A percentile compares a stretch with the other conserved stretches of the same genome.
phyloP scores from a whole-genome alignment of 305 asterid genomes.

The Solanum hybrid region DNA sequence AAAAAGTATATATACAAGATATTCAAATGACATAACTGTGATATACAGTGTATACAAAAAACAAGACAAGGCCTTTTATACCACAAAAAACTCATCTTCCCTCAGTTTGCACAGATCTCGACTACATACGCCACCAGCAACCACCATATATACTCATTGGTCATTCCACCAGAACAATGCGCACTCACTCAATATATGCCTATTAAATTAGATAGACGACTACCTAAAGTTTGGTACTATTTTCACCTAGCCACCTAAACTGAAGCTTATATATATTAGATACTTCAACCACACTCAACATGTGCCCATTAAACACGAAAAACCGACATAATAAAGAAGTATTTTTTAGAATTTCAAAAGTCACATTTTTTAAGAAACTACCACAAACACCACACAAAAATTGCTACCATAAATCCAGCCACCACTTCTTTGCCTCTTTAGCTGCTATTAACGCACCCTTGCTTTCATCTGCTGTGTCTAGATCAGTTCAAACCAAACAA shows the following conservation, averaged over 20 bases:
- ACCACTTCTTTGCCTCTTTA: background rate
- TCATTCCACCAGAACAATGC: background rate
- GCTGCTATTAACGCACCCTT: background rate
- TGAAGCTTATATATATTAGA: background rate
- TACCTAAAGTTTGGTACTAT: background rate
- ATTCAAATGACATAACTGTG: background rate
- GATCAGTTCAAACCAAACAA: background rate
- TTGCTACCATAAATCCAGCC: background rate
- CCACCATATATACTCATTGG: background rate
- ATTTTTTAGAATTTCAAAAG: background rate
- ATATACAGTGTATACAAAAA: background rate
- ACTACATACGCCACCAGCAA: background rate
- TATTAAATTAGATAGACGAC: background rate
- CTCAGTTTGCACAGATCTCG: background rate
- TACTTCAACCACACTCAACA: background rate
- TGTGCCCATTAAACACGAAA: background rate
- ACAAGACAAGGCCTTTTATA: background rate
- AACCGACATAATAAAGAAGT: background rate
- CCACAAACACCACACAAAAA: background rate
- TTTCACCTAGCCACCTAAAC: background rate
- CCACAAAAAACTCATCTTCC: background rate
- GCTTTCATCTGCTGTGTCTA: background rate
- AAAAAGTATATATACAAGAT: background rate
- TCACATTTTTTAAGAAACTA: background rate
- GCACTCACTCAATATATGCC: background rate